Evolutionary conservation across 2,329 filamentous ascomycete species (phyloP), one percentile per base, ranked within the genome.

Genomic region (Camillea tinctor): DNA sequence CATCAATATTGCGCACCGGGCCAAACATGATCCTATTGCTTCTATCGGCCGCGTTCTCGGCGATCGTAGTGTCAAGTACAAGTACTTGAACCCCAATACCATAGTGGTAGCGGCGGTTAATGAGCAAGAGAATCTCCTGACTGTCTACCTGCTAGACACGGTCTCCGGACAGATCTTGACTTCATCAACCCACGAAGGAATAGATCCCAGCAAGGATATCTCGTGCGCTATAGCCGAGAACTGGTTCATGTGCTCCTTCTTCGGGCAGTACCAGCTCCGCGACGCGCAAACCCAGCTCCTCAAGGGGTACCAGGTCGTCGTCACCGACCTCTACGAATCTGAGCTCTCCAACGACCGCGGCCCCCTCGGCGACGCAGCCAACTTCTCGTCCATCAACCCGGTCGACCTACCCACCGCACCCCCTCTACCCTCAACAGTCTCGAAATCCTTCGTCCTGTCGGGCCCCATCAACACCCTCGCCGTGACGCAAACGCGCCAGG

Each of bases 31-130:
- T 68, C 92, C 92, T 0, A 88, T 98, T 53, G 94, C 95, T 2
- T 98, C 95, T 0, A 97, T 99, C 68, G 95, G 95, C 9, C 92
- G 92, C 60, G 95, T 98, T 1, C 84, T 99, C 21, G 93, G 93
- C 23, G 90, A 99, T 71, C 87, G 95, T 50, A 88, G 88, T n/a
- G 95, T 99, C 53, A 85, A 94, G 64, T 99, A 99, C 85, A 99
- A 99, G 78, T 98, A 98, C 73, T 79, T 99, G 49, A 97, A 96
- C 77, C 87, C 91, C 0, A 97, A 96, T 75, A 84, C 92, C 6
- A 81, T 93, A 2, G 83, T 98, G 0, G 81, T 97, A 52, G 91
- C 90, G 1, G 82, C 91, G 1, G 77, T 88, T 2, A 82, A 89
- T 36, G 83, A 88, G 21, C 77, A 79, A 11, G 71, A 81, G 2